Base-by-base conservation (phyloP, 768 basidiomycete species). In the Termitomyces sp. region DNA sequence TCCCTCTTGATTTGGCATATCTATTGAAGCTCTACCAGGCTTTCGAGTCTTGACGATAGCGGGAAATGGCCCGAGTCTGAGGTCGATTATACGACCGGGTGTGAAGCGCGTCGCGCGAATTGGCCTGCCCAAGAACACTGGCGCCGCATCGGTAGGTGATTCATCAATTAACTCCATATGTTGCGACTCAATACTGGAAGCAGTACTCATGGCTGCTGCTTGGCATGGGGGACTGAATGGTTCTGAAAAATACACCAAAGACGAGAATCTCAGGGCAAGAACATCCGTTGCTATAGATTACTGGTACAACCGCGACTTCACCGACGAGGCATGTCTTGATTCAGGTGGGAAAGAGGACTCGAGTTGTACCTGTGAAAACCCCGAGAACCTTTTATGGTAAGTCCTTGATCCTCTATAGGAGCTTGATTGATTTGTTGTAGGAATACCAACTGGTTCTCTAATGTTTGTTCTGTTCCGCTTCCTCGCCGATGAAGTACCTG, bases 41-140 rank as follows among this genome's bases (percentile, higher is more conserved):
- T 65, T 15, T 33, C 52, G 10, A 61, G 63, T 28, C 54, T 68
- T 26, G 58, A 54, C 5, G n/a, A 70, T 5, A 59, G 72, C 44
- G 75, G 75, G 5, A 75, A 72, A 65, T 81, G 80, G 79, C 73
- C 76, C 0, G 76, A 72, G 55, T 59, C 61, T 5, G 65, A 72
- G 55, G 68, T 85, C 2, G 73, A 84, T 62, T 84, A 84, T 58
- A 73, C 78, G 0, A 66, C 78, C 4, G 83, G 83, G 2, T 85
- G 84, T 59, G 61, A 60, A 44, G 83, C 78, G 10, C 77, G 72
- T 55, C 69, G 73, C 6, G 82, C 81, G 16, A 85, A 81, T 60
- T 85, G 84, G 84, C 83, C 82, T 28, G 83, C 83, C 1, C 73
- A 79, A 63, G 63, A 62, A 18, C 82, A 84, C 60, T 83, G 81